These are phyloP conservation scores for Rehmannia glutinosa DNA, from an alignment of 257 asterid species.

Conservation along the genomic window DNA sequence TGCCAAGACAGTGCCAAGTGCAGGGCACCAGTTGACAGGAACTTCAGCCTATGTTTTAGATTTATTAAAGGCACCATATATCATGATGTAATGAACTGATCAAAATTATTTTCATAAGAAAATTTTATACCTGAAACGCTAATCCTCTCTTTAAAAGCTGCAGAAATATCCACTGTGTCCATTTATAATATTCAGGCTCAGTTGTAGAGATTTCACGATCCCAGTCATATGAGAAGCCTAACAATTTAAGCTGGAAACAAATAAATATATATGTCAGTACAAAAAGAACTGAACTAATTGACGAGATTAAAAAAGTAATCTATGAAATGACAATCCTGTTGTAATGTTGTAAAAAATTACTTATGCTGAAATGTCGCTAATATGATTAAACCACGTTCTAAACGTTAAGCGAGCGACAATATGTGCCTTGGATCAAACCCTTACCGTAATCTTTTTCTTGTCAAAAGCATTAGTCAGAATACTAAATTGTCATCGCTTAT, in stretches of 20 bases:
- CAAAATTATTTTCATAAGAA: not conserved
- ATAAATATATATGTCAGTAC: slow-evolving; percentile 29
- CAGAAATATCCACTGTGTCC: slow-evolving; percentile 99
- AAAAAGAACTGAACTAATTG: not conserved
- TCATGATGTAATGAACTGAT: slow-evolving; percentile 1
- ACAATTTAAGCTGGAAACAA: slow-evolving; percentile 71
- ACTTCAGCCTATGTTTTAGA: slow-evolving; percentile 75
- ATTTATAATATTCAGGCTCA: slow-evolving; percentile 90
- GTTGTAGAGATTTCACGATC: slow-evolving; percentile 97
- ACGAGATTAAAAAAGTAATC: not conserved
- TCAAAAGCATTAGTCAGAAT: not conserved
- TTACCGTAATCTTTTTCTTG: not conserved
- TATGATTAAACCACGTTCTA: not conserved
- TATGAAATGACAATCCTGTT: not conserved
- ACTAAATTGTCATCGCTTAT: not conserved
- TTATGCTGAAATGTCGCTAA: not conserved
- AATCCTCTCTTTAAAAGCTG: slow-evolving; percentile 92
- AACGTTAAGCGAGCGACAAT: not conserved
- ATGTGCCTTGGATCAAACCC: not conserved
- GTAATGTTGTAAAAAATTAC: not conserved
- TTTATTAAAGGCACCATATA: slow-evolving; percentile 17
- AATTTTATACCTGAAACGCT: slow-evolving; percentile 76
- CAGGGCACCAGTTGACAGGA: slow-evolving; percentile 99
- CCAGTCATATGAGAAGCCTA: slow-evolving; percentile 98
- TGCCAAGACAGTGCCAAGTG: slow-evolving; percentile 97